Evolutionary conservation across 495 filamentous ascomycete genomes (phyloP), one percentile per base, ranked within the genome.

Genomic region (Trichoderma orchidacearum): DNA sequence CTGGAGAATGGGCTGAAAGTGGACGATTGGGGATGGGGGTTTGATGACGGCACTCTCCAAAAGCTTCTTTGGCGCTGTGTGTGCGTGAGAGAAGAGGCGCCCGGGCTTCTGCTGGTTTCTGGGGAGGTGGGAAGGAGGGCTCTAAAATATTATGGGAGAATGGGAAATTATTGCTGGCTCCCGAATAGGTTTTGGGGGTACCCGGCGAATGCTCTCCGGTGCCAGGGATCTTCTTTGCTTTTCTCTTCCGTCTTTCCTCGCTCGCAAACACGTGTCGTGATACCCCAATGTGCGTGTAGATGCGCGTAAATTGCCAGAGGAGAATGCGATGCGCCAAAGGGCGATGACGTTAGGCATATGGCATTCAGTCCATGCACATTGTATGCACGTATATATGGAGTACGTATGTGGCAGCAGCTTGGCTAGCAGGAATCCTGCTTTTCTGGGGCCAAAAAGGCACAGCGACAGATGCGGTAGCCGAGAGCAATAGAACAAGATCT

Each of bases 121-220:
- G n/a, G n/a, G n/a, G n/a, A n/a, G 21, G 41, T 13, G 41, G 41
- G 41, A 48, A 9, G 41, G 21, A 48, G 27, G 41, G 21, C 8
- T 48, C 41, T 48, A 48, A 48, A 48, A 48, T 48, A 48, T 48
- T 48, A 48, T 48, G 41, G 41, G 41, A 48, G 27, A 48, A 9
- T 48, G 41, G 41, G 41, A 48, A 48, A 48, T 48, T 48, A 48
- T 48, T 23, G 23, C 41, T 11, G 41, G 34, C 34, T 36, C 34
- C 34, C 34, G 17, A 36, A 48, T 13, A 25, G 41, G n/a, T n/a
- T n/a, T n/a, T n/a, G n/a, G n/a, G n/a, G n/a, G n/a, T n/a, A n/a
- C n/a, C n/a, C n/a, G n/a, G n/a, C 27, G 21, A 23, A 48, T 48
- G 41, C 41, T 48, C 41, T 23, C 41, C 41, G 41, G 41, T 23